phyloP scores from a whole-genome alignment of 2,329 filamentous ascomycete species.

The Apiospora aurea region DNA sequence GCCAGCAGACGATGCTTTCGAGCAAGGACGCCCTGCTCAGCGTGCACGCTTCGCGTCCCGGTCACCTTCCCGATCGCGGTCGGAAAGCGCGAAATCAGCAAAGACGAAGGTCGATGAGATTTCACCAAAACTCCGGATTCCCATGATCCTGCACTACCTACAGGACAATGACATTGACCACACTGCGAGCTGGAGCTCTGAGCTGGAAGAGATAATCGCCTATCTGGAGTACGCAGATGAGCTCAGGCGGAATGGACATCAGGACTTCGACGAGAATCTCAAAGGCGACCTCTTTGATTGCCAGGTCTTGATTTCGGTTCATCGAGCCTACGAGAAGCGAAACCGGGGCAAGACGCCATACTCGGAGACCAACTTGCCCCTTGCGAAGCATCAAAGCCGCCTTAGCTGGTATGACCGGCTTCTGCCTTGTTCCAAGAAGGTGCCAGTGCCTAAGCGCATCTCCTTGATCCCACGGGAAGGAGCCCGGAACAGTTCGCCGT shows the following conservation, averaged over 20 bases:
- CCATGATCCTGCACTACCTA: slow-evolving; percentile 53
- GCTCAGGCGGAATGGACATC: slow-evolving; percentile 35
- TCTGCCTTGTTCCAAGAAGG: slow-evolving; percentile 26
- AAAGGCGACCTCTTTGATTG: slow-evolving; percentile 34
- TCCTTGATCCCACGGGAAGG: slow-evolving; percentile 25
- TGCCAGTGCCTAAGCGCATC: neutral
- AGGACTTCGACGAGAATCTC: slow-evolving; percentile 33
- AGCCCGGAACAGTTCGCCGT: neutral
- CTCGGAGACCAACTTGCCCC: slow-evolving; percentile 34
- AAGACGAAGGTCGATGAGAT: slow-evolving; percentile 26
- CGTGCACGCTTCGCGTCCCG: neutral
- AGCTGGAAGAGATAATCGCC: slow-evolving; percentile 44
- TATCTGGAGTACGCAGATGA: slow-evolving; percentile 39
- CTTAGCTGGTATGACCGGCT: slow-evolving; percentile 37
- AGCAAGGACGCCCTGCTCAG: neutral
- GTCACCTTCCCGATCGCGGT: neutral
- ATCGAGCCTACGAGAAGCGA: slow-evolving; percentile 31
- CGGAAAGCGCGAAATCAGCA: neutral
- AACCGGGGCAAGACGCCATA: slow-evolving; percentile 33
- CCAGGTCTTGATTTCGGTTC: slow-evolving; percentile 34
- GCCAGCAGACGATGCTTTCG: neutral
- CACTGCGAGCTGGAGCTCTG: slow-evolving; percentile 40
- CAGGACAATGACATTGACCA: slow-evolving; percentile 55
- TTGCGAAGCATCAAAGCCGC: slow-evolving; percentile 30
- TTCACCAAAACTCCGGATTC: slow-evolving; percentile 43